Conservation (phyloP, 2,329 filamentous ascomycete species). For the Aaosphaeria pasadenensis region DNA sequence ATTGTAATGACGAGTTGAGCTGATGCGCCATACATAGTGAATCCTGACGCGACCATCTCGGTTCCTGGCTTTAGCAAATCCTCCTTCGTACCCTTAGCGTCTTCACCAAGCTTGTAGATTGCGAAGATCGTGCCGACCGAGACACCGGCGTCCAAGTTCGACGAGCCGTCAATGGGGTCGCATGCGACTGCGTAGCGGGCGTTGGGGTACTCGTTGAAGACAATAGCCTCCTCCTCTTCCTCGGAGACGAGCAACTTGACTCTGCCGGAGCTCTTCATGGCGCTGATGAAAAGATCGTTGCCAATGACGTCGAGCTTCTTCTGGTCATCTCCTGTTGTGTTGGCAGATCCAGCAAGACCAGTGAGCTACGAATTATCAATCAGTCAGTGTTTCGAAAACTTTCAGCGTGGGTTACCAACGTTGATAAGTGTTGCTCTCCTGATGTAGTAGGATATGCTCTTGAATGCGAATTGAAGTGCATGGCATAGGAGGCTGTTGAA, state of each 20-base stretch:
- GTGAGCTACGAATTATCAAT: slow-evolving; percentile 58
- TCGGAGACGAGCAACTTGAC: slow-evolving; percentile 94
- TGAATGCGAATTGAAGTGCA: slow-evolving; percentile 98
- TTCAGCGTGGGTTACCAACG: slow-evolving; percentile 27
- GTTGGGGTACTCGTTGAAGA: slow-evolving; percentile 70
- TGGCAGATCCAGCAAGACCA: slow-evolving; percentile 89
- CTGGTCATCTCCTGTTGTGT: slow-evolving; percentile 95
- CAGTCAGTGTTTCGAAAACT: background rate
- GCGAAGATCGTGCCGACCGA: slow-evolving; percentile 97
- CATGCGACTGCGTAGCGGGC: slow-evolving; percentile 92
- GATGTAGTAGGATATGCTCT: slow-evolving; percentile 99
- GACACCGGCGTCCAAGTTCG: slow-evolving; percentile 95
- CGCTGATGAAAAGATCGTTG: slow-evolving; percentile 94
- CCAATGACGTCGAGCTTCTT: slow-evolving; percentile 99
- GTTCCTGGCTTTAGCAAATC: slow-evolving; percentile 87
- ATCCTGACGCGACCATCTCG: slow-evolving; percentile 90
- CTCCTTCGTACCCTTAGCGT: slow-evolving; percentile 70
- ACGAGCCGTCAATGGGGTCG: slow-evolving; percentile 96
- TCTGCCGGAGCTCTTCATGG: slow-evolving; percentile 90
- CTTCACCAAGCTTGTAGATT: slow-evolving; percentile 84
- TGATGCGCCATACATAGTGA: slow-evolving; percentile 99
- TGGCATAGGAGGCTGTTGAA: slow-evolving; percentile 82
- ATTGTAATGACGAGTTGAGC: slow-evolving; percentile 96
- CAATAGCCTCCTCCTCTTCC: slow-evolving; percentile 90
- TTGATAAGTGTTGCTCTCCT: slow-evolving; percentile 93